Evolutionary conservation across 441 rosid genomes (phyloP).

Genomic region (Manihot esculenta): DNA sequence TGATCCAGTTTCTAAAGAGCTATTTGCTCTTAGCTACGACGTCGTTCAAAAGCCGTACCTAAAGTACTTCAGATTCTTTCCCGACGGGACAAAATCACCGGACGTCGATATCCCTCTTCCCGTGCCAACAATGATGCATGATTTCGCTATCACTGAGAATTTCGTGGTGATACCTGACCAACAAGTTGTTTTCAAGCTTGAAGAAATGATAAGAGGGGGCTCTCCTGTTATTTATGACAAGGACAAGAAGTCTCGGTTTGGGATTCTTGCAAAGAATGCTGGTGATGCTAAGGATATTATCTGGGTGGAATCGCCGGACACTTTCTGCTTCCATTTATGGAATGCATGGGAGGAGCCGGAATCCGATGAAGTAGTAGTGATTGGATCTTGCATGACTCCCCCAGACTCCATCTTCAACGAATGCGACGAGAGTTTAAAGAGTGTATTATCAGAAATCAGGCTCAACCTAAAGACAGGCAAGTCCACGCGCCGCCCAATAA

Average conservation of each 20-base stretch:
- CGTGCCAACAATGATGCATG: slow-evolving; percentile 77
- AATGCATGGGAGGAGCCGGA: slow-evolving; percentile 82
- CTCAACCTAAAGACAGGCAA: slow-evolving; percentile 60
- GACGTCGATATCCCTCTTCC: slow-evolving; percentile 59
- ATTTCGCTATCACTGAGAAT: slow-evolving; percentile 73
- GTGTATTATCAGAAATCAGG: slow-evolving; percentile 60
- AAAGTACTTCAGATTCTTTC: slow-evolving; percentile 56
- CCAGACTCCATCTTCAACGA: slow-evolving; percentile 81
- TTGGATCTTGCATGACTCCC: slow-evolving; percentile 83
- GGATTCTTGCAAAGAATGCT: slow-evolving; percentile 54
- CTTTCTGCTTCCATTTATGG: slow-evolving; percentile 78
- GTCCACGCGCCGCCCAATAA: slow-evolving; percentile 54
- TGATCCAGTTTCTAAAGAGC: slow-evolving; percentile 62
- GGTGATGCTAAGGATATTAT: slow-evolving; percentile 39
- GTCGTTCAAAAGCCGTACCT: slow-evolving; percentile 56
- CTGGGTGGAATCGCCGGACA: slow-evolving; percentile 64
- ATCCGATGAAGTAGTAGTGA: slow-evolving; percentile 64
- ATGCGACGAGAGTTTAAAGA: slow-evolving; percentile 51
- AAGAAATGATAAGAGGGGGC: slow-evolving; percentile 66
- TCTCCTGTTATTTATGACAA: slow-evolving; percentile 69
- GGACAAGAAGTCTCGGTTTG: slow-evolving; percentile 53
- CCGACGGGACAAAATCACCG: slow-evolving; percentile 56
- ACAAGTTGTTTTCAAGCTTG: slow-evolving; percentile 74
- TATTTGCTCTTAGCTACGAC: slow-evolving; percentile 66
- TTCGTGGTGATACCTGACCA: slow-evolving; percentile 74